Base-by-base conservation (phyloP, 2,329 filamentous ascomycete genomes). In the Epichloe gansuensis region DNA sequence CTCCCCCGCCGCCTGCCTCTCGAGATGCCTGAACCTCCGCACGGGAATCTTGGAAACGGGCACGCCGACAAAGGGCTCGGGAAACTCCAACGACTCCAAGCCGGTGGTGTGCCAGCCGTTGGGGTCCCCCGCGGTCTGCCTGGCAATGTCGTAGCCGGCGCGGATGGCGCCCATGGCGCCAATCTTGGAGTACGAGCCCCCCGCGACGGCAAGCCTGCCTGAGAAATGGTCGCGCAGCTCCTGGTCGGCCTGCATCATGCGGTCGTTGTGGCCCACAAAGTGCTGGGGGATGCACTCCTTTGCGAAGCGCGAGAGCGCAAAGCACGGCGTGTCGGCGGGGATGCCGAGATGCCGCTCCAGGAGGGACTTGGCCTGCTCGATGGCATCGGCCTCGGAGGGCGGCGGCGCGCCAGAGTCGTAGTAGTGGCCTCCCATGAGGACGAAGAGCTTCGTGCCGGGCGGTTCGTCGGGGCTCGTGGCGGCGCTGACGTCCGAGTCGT, bases 401-500 rank as follows among this genome's bases (percentile, higher is more conserved):
- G 60, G 49, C 2, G 55, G 60, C 45, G 57, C 58, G 57, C 60
- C 61, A 45, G 57, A 81, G 53, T 72, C 77, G 64, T 89, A 97
- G 78, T 87, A 89, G 69, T 96, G 89, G 1, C 93, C 93, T 54
- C 93, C 93, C 52, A 98, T 73, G 82, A 98, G 95, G 59, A 97
- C 87, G 15, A 91, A 95, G 50, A 97, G 69, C 66, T 95, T 95
- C 13, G 89, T 95, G 25, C 87, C 89, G 38, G 58, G 57, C n/a
- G 67, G 66, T 55, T 68, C 66, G 63, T 85, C 79, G 59, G 78
- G 74, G 17, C 75, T 48, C 17, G 42, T 77, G 47, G 67, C 61
- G 43, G 59, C 56, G 51, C 63, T 56, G 34, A 70, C 77, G 56
- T 88, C 82, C 2, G 83, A 87, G 67, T 95, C 89, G 67, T 97